Evolutionary conservation across 768 basidiomycete species (phyloP).

Genomic region (Thelephora ganbajun): DNA sequence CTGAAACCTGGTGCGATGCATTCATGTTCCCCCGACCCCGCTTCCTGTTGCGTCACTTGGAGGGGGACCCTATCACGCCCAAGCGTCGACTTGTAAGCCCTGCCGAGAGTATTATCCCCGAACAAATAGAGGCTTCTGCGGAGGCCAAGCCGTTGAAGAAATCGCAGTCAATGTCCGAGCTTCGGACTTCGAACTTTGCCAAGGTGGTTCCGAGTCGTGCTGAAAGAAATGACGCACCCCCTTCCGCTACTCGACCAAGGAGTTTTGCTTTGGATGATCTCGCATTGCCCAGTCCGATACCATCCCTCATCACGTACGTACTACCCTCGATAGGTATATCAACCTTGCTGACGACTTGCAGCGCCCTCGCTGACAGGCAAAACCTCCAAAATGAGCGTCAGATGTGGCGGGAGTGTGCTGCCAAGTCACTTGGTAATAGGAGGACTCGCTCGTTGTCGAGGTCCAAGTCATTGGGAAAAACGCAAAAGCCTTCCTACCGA

Average conservation of each 20-base stretch:
- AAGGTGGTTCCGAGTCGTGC: conserved; percentile 26
- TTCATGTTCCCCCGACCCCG: conserved; percentile 64
- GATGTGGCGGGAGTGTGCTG: conserved; percentile 52
- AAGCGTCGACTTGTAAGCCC: conserved; percentile 32
- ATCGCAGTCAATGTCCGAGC: conserved; percentile 26
- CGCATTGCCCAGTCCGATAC: conserved; percentile 40
- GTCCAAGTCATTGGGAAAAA: conserved; percentile 33
- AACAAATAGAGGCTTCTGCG: no score
- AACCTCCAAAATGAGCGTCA: conserved; percentile 48
- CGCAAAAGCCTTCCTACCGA: neutral
- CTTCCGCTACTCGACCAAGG: conserved; percentile 25
- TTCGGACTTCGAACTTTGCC: conserved; percentile 8
- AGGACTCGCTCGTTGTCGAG: conserved; percentile 49
- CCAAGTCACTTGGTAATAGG: conserved; percentile 49
- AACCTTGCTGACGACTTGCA: conserved; percentile 12
- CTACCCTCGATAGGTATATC: neutral
- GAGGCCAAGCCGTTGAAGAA: conserved; percentile 15
- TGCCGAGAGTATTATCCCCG: conserved; percentile 19
- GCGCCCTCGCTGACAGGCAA: conserved; percentile 55
- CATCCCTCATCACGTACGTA: conserved; percentile 36
- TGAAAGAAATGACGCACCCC: neutral
- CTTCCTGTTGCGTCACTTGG: conserved; percentile 34
- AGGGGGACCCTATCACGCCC: conserved; percentile 12
- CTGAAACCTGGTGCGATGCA: conserved; percentile 76
- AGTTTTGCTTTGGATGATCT: conserved; percentile 50